Evolutionary conservation across 805 yeast species (phyloP), one percentile per base, ranked within the genome.

Genomic region (Sugiyamaella americana): DNA sequence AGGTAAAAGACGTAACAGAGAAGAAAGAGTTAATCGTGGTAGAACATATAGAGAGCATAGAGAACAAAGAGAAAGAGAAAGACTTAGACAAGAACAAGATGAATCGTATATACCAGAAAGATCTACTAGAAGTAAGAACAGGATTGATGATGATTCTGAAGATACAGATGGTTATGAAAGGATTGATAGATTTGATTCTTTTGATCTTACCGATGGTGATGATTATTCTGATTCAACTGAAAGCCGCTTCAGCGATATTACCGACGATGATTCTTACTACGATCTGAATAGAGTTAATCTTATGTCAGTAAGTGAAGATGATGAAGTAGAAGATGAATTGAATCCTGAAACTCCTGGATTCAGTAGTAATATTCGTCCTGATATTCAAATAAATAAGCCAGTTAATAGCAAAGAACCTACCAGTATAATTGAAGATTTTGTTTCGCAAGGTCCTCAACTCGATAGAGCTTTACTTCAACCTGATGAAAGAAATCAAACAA

Each of bases 301-400:
- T 13, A 26, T 26, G 11, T 8, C 13, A 8, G 32, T 8, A 8
- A 8, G 13, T 26, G 32, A 26, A 8, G 50, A 57, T 4, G 53
- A 51, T n/a, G 32, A 26, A 13, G 13, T 8, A 8, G 32, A 26
- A 26, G 11, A 26, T 8, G 32, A 26, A 13, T 8, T 8, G 8
- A 13, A 8, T 8, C 32, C 32, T 13, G 11, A 8, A 26, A 13
- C 13, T 26, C 32, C 32, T 8, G 32, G 32, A 8, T 26, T 26
- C 8, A 13, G 32, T 8, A 26, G 13, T 8, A 13, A 16, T 19
- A 24, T 4, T 19, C 29, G n/a, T 13, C 41, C 23, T n/a, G 26
- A 3, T n/a, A n/a, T 38, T 8, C 41, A 38, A 16, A 38, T 38
- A 21, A 38, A 38, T 17, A 29, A 21, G 20, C 41, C 41, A 13